Percentiles rank a stretch among this genome's conserved stretches.
Conservation (phyloP, 495 filamentous ascomycete genomes). For the Chaetomium cochliodes region DNA sequence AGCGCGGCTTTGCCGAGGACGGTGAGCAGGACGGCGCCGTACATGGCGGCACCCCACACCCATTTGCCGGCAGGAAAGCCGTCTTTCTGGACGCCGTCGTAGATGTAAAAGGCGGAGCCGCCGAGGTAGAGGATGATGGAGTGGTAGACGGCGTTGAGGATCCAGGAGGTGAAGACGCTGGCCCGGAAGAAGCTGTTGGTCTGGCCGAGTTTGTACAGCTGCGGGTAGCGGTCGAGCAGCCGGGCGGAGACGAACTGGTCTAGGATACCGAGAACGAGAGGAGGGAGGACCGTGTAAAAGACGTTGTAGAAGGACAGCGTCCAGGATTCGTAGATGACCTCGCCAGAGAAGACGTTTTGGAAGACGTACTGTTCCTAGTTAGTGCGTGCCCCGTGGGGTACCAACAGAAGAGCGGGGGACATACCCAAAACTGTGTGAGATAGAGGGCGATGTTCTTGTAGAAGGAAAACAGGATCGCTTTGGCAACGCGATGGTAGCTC, state of each 20-base stretch:
- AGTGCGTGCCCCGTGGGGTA: constrained; percentile 37
- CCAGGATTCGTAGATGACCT: constrained; percentile 99
- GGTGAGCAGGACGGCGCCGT: constrained; percentile 85
- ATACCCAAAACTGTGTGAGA: constrained; percentile 98
- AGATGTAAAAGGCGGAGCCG: constrained; percentile 73
- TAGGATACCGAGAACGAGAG: constrained; percentile 92
- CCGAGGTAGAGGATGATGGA: constrained; percentile 87
- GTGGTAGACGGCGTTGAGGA: constrained; percentile 92
- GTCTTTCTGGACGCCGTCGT: constrained; percentile 71
- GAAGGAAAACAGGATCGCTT: constrained; percentile 95
- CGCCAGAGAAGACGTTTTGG: constrained; percentile 95
- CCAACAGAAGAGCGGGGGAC: constrained; percentile 27
- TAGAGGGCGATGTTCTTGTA: constrained; percentile 99
- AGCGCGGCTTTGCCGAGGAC: constrained; percentile 94
- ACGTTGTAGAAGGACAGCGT: constrained; percentile 99
- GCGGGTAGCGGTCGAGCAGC: constrained; percentile 94
- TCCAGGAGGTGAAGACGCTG: constrained; percentile 89
- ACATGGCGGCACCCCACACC: constrained; percentile 93
- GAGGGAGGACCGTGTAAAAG: constrained; percentile 92
- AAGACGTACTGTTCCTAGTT: constrained; percentile 72
- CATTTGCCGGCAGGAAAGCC: constrained; percentile 86
- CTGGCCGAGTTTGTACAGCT: constrained; percentile 91
- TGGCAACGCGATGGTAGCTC: constrained; percentile 96
- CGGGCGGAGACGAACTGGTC: constrained; percentile 98
- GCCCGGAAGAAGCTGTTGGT: constrained; percentile 89